phyloP scores from a whole-genome alignment of 2,329 filamentous ascomycete genomes.

The Cordyceps fumosorosea region DNA sequence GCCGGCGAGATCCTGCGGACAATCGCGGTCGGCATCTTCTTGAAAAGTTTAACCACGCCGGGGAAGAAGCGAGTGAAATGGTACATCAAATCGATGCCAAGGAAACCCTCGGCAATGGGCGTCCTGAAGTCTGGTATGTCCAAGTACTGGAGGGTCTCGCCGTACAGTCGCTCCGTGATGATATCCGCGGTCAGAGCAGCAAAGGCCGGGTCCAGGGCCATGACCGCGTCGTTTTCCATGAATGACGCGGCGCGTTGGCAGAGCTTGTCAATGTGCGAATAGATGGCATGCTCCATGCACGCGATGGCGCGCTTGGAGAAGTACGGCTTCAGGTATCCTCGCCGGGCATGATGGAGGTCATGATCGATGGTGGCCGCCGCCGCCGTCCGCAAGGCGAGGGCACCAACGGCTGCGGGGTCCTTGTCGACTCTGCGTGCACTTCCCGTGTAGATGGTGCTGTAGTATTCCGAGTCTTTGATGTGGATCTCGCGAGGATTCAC shows the following conservation, averaged over 20 bases:
- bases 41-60: background rate
- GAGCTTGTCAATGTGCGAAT: background rate
- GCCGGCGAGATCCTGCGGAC: background rate
- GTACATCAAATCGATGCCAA: background rate
- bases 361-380: background rate
- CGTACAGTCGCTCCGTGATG: slow-evolving; percentile 16
- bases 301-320: background rate
- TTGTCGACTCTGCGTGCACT: background rate
- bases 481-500: slow-evolving; percentile 29
- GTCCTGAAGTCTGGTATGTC: background rate
- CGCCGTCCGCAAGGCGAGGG: background rate
- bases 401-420: background rate
- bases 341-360: background rate
- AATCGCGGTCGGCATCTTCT: background rate
- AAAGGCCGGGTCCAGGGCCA: slow-evolving; percentile 15
- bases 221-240: background rate
- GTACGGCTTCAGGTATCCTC: background rate
- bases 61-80: background rate
- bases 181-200: slow-evolving; percentile 19
- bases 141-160: slow-evolving; percentile 14
- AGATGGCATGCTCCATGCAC: background rate
- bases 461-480: slow-evolving; percentile 21
- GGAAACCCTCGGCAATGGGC: background rate
- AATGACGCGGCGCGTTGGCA: background rate
- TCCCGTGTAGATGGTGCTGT: slow-evolving; percentile 14